Percentiles rank a stretch among this genome's conserved stretches.
These are phyloP conservation scores for Gastrodia elata DNA, from an alignment of 106 monocot species.

Conservation along the genomic window DNA sequence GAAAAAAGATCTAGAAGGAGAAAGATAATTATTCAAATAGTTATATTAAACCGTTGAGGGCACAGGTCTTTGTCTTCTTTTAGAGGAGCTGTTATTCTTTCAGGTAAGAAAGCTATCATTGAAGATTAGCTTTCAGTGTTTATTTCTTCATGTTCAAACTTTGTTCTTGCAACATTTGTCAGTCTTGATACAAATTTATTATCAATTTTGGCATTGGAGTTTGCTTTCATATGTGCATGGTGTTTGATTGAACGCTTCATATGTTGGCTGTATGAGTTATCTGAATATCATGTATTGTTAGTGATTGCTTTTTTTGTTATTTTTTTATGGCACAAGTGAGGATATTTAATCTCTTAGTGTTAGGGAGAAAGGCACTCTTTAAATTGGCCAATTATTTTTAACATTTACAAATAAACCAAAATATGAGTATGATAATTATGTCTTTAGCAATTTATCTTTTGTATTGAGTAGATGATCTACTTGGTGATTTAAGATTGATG, in stretches of 20 bases:
- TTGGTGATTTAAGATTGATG: conserved; percentile 1
- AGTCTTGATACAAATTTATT: too few species aligned
- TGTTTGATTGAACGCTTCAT: background rate
- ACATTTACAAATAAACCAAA: background rate
- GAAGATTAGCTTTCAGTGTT: too few species aligned
- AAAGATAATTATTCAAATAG: too few species aligned
- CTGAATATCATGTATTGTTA: background rate
- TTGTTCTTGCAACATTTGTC: too few species aligned
- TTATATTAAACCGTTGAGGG: too few species aligned
- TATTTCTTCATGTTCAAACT: too few species aligned
- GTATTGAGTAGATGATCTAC: background rate
- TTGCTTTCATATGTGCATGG: background rate
- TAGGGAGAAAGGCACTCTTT: too few species aligned
- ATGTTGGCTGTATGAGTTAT: background rate
- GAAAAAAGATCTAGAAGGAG: too few species aligned
- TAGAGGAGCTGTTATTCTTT: too few species aligned
- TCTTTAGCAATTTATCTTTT: background rate
- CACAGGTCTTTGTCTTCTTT: too few species aligned
- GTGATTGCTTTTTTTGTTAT: background rate
- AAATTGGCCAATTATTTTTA: background rate
- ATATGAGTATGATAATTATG: background rate
- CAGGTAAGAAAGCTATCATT: too few species aligned
- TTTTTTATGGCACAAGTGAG: background rate
- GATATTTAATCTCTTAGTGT: too few species aligned
- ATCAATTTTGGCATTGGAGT: background rate